Base-by-base conservation (phyloP, 23 red algal species). In the Gracilaria caudata region DNA sequence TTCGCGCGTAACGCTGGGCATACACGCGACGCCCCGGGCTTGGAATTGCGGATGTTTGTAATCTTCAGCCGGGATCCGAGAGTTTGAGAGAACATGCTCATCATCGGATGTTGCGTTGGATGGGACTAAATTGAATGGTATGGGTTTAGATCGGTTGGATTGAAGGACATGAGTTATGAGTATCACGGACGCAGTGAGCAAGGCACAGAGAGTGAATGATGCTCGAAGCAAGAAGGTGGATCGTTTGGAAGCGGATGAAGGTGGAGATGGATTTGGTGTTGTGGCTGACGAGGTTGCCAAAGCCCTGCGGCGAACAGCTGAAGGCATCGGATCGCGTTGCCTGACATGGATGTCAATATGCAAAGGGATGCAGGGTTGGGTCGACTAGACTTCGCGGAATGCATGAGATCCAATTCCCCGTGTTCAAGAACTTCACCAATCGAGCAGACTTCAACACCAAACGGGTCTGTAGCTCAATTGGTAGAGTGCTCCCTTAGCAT, bases 401-500 rank as follows among this genome's bases (percentile, higher is more conserved):
- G n/a, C n/a, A n/a, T n/a, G n/a, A n/a, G n/a, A n/a, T n/a, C n/a
- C n/a, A n/a, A n/a, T n/a, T n/a, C n/a, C n/a, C n/a, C n/a, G n/a
- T n/a, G n/a, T n/a, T 13, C 19, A 16, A 16, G 14, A 17, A 53
- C 13, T 53, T 17, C 19, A 1, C 2, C 8, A 17, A 53, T 65
- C 60, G 26, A 65, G 8, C 8, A 65, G 1, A 6, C n/a, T 7
- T 32, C 60, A 65, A 23, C 10, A 35, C 10, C 26, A 30, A 12
- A n/a, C n/a, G 84, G 85, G 85, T 89, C 85, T 92, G 88, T 92
- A 92, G 88, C 88, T 92, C 88, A 92, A 92, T 92, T 92, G 88
- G 88, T 81, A 92, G 88, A 92, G 88, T 92, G 88, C 88, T 83
- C 88, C 66, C 88, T 92, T 92, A 92, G 88, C 88, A 92, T 92